A percentile compares a stretch with the other conserved stretches of the same genome.
Evolutionary conservation across 352 stramenopile species (phyloP).

Genomic region (Phytophthora megakarya): DNA sequence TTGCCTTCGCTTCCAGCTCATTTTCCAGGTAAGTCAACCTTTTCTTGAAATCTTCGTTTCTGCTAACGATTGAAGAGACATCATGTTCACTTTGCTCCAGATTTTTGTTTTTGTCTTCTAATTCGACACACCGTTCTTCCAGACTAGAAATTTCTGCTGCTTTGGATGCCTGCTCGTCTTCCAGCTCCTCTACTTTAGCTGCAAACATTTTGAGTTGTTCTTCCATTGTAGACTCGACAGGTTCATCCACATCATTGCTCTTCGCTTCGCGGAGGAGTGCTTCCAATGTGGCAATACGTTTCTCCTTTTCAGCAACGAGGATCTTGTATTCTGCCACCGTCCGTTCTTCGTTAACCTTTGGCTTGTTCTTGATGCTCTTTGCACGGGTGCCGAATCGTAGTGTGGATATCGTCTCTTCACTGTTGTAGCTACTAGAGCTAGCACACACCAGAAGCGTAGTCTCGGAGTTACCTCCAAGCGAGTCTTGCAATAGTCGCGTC

Average conservation of each 20-base stretch:
- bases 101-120: constrained; percentile 48
- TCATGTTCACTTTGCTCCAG: constrained; percentile 47
- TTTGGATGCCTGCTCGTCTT: constrained; percentile 68
- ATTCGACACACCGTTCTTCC: constrained; percentile 59
- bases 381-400: constrained; percentile 78
- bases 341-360: constrained; percentile 90
- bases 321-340: constrained; percentile 78
- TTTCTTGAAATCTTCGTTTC: constrained; percentile 57
- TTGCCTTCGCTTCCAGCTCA: constrained; percentile 53
- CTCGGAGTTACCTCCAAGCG: constrained; percentile 77
- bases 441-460: constrained; percentile 76
- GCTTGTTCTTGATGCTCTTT: constrained; percentile 84
- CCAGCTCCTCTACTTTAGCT: constrained; percentile 57
- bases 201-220: constrained; percentile 53
- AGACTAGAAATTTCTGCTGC: constrained; percentile 51
- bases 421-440: constrained; percentile 68
- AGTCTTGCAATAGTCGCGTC: constrained; percentile 86
- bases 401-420: constrained; percentile 74
- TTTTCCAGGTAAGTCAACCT: constrained; percentile 57
- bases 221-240: constrained; percentile 39
- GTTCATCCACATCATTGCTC: constrained; percentile 19
- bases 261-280: constrained; percentile 35
- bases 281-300: constrained; percentile 52
- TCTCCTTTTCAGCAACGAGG: constrained; percentile 62
- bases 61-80: constrained; percentile 40